A percentile compares a stretch with the other conserved stretches of the same genome.
Conservation (phyloP, 371 early-diverging fungal species). For the Apophysomyces variabilis region DNA sequence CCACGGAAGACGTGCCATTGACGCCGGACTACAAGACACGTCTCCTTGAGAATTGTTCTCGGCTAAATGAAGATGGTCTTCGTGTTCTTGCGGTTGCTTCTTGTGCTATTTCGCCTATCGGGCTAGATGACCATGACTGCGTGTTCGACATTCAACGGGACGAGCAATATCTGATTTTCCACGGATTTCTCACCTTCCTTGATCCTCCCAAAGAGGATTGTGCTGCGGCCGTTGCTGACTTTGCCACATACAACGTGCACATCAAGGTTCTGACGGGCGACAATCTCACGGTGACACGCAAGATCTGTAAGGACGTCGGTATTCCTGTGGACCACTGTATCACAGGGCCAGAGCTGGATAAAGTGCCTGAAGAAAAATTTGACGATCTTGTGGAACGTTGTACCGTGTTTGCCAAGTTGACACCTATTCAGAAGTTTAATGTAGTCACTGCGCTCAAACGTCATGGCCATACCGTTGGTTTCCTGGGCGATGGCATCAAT, state of each 20-base stretch:
- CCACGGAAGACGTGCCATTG: slow-evolving; percentile 53
- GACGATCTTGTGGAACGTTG: slow-evolving; percentile 26
- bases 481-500: slow-evolving; percentile 96
- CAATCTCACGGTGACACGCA: slow-evolving; percentile 92
- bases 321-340: slow-evolving; percentile 47
- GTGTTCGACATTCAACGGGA: slow-evolving; percentile 71
- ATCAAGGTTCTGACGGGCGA: slow-evolving; percentile 96
- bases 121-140: slow-evolving; percentile 32
- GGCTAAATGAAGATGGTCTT: slow-evolving; percentile 91
- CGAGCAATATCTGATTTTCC: slow-evolving; percentile 77
- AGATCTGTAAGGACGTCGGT: slow-evolving; percentile 38
- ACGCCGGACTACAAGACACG: slow-evolving; percentile 60
- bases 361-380: slow-evolving; percentile 31
- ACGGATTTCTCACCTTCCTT: slow-evolving; percentile 86
- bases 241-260: slow-evolving; percentile 76
- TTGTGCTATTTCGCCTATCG: slow-evolving; percentile 67
- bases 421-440: slow-evolving; percentile 56
- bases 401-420: slow-evolving; percentile 59
- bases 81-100: slow-evolving; percentile 94
- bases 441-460: slow-evolving; percentile 50
- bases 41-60: slow-evolving; percentile 78
- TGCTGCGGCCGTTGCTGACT: slow-evolving; percentile 95
- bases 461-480: slow-evolving; percentile 48
- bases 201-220: slow-evolving; percentile 98
- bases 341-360: slow-evolving; percentile 30